Percentiles rank a stretch among this genome's conserved stretches.
These are phyloP conservation scores for Leccinellum rugosiceps DNA, from an alignment of 768 basidiomycete genomes.

Conservation along the genomic window DNA sequence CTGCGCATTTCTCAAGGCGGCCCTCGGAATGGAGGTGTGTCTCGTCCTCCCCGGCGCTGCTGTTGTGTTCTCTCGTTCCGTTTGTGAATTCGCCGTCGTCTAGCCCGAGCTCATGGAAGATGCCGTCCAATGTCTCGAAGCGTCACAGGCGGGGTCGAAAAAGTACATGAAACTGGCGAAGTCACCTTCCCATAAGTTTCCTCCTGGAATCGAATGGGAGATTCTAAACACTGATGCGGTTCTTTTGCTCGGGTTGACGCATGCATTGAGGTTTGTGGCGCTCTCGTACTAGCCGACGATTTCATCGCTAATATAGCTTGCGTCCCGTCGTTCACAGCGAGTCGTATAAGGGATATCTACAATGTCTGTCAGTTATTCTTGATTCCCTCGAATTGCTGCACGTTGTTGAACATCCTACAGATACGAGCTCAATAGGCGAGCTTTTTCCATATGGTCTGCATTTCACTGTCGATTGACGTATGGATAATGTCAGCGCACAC, in stretches of 20 bases:
- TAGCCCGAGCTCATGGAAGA: constrained; percentile 62
- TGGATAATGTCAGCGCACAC: constrained; percentile 45
- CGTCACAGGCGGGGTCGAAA: constrained; percentile 60
- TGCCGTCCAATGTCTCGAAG: constrained; percentile 51
- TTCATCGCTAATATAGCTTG: constrained; percentile 1
- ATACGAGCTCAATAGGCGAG: constrained; percentile 55
- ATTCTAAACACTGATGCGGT: constrained; percentile 71
- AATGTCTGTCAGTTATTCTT: constrained; percentile 57
- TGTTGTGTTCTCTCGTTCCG: neutral
- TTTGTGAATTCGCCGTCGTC: neutral
- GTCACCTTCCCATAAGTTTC: constrained; percentile 41
- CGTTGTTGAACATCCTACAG: constrained; percentile 25
- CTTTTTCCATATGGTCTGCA: neutral
- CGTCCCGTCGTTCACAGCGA: constrained; percentile 42
- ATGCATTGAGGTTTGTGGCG: constrained; percentile 57
- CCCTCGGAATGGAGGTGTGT: constrained; percentile 73
- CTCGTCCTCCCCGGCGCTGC: neutral
- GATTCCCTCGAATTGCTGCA: neutral
- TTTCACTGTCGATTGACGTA: constrained; percentile 20
- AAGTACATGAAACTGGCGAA: constrained; percentile 43
- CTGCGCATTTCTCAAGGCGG: constrained; percentile 72
- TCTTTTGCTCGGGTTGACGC: constrained; percentile 66
- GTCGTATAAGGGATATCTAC: constrained; percentile 74
- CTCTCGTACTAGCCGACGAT: neutral
- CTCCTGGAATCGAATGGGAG: constrained; percentile 72